Conservation (phyloP, 805 yeast species). For the Hanseniaspora lindneri region DNA sequence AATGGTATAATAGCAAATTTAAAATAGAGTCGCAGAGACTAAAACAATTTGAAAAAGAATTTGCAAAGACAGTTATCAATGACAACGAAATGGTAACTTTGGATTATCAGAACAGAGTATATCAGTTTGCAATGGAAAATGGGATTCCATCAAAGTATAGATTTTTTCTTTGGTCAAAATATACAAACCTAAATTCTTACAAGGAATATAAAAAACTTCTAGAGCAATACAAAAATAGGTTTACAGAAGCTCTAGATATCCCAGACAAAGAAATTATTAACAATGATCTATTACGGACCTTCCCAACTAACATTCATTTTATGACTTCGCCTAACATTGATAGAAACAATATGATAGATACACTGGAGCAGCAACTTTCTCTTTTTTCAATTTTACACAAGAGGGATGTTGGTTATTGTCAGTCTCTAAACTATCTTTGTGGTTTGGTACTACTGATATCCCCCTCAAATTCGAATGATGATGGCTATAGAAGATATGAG, state of each 20-base stretch:
- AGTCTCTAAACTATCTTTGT: slow-evolving; percentile 82
- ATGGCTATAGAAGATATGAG: slow-evolving; percentile 1
- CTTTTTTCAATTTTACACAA: slow-evolving; percentile 5
- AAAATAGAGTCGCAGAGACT: neutral
- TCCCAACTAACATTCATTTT: slow-evolving; percentile 84
- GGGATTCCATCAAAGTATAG: slow-evolving; percentile 9
- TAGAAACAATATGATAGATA: slow-evolving; percentile 7
- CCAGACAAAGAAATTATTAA: slow-evolving; percentile 82
- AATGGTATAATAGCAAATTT: slow-evolving; percentile 3
- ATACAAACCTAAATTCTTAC: neutral
- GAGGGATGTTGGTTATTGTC: slow-evolving; percentile 77
- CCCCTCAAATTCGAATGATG: slow-evolving; percentile 1
- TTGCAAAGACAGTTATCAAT: neutral
- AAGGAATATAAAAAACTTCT: neutral
- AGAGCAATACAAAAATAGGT: neutral
- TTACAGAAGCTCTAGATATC: neutral
- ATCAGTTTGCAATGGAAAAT: slow-evolving; percentile 1
- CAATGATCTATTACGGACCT: slow-evolving; percentile 83
- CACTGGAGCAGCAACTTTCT: slow-evolving; percentile 6
- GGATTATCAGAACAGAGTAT: neutral
- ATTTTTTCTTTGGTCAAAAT: slow-evolving; percentile 1
- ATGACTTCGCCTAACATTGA: slow-evolving; percentile 31
- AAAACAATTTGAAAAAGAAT: slow-evolving; percentile 4
- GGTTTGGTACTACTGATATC: slow-evolving; percentile 66
- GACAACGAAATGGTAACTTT: neutral